Evolutionary conservation across 345 rosid species (phyloP), one percentile per base, ranked within the genome.

Genomic region (Erysimum cheiranthoides): DNA sequence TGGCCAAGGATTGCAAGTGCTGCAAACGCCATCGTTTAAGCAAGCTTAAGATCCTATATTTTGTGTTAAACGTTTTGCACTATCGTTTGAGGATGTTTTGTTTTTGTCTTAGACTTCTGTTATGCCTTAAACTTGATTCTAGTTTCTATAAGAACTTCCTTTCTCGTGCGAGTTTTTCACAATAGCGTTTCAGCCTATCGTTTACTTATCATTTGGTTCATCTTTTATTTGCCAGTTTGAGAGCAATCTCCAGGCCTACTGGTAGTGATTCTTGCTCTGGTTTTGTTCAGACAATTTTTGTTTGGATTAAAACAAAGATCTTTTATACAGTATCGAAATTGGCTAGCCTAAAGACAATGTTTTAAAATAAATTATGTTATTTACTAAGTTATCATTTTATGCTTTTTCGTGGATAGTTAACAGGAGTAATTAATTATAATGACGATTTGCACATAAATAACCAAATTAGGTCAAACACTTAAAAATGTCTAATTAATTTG

Each of bases 1-100:
- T 90, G 95, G 95, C 95, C 95, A 35, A 75, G 83, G 40, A 80
- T 80, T 17, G 83, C 83, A 1, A 80, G 83, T 80, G 83, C 83
- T 50, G 83, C 83, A 0, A 80, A 80, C 73, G 80, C 83, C n/a
- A 80, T 80, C 38, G 80, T 80, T 66, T 80, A 60, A 75, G 57
- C 43, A 28, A 40, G 6, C 14, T 39, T 4, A 21, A 3, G 42
- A 38, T 68, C 16, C 27, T 68, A 14, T 43, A 13, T 47, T 69
- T 43, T 57, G 74, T 69, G 32, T 52, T 52, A 1, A 39, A 49
- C 61, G 6, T 63, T 56, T 70, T 34, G 50, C 8, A 6, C 27
- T 1, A 31, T 32, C 46, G 38, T 1, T 49, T 34, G 56, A 66
- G 66, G 28, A 56, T 77, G 71, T 46, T 77, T 63, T 64, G 67